Evolutionary conservation across 495 filamentous ascomycete genomes (phyloP), one percentile per base, ranked within the genome.

Genomic region (Astrothelium subdiscretum): DNA sequence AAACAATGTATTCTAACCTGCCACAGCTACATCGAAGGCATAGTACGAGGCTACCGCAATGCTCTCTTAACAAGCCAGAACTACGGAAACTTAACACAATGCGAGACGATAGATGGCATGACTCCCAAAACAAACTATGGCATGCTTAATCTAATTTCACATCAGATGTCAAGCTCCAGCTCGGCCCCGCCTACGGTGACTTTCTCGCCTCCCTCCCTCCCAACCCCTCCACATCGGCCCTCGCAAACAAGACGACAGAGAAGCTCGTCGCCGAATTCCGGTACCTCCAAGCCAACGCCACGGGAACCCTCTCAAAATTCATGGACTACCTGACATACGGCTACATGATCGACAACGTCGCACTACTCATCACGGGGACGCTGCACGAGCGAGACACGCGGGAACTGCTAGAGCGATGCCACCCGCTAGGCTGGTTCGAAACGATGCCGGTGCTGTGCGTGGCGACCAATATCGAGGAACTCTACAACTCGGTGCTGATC

Each of bases 291-390:
- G 90, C 90, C 43, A 95, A 97, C 71, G 86, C 95, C 18, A 88
- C 88, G 4, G 95, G 94, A 6, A 88, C 90, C 0, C 83, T 96
- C 24, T 86, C 91, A 58, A 90, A 89, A 68, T 99, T 99, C 74
- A 86, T 97, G 77, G 90, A 96, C 70, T 99, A 96, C 74, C 78
- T 99, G 61, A 97, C 92, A 12, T 97, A 99, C 70, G 91, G 90
- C 54, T 99, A 99, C 79, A 99, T 99, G 94, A 99, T 99, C 75
- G 94, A 99, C 76, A 99, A 99, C 73, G 91, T 99, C 43, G 95
- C 94, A 29, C 85, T 99, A 26, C 85, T 99, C 68, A 99, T 99
- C 74, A 99, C 94, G 40, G 94, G 95, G 65, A 99, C 95, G 22
- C 82, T 99, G 22, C 94, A 97, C 74, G 95, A 97, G 77, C 85